Percentiles rank a stretch among this genome's conserved stretches.
Evolutionary conservation across 345 rosid genomes (phyloP).

Genomic region (Eucalyptus cladocalyx): DNA sequence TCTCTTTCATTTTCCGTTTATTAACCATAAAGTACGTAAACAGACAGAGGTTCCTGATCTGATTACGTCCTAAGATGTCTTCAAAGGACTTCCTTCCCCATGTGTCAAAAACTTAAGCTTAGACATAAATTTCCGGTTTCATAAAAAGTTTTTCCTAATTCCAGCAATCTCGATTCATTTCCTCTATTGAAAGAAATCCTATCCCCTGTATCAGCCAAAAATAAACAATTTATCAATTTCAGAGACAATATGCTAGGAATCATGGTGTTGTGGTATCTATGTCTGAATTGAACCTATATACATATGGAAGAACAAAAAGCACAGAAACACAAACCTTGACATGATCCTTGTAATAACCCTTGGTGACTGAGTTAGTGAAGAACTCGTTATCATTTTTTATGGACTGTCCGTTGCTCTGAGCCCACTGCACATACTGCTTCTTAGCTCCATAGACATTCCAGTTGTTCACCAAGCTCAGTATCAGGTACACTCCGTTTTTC

Average conservation of each 20-base stretch:
- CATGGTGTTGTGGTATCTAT: neutral
- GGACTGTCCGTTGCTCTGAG: conserved; percentile 15
- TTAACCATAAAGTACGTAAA: neutral
- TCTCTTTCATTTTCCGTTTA: neutral
- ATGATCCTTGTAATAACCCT: conserved; percentile 49
- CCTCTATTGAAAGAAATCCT: conserved; percentile 22
- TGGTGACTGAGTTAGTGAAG: conserved; percentile 32
- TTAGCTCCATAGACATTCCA: conserved; percentile 54
- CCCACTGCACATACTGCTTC: conserved; percentile 55
- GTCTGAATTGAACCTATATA: neutral
- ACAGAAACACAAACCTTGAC: conserved; percentile 24
- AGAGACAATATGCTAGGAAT: neutral
- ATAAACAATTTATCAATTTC: neutral
- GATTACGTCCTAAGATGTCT: rapidly evolving
- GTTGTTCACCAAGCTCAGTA: conserved; percentile 58
- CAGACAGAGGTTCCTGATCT: neutral
- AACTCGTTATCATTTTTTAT: conserved; percentile 40
- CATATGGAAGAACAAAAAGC: neutral
- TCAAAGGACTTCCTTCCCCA: neutral
- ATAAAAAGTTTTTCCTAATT: neutral
- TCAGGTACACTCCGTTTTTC: conserved; percentile 25
- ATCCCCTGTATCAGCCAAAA: neutral
- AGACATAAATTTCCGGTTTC: neutral
- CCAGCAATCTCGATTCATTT: neutral
- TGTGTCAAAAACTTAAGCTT: neutral